Evolutionary conservation across 306 rosid species (phyloP).

Genomic region (Argentina anserina): DNA sequence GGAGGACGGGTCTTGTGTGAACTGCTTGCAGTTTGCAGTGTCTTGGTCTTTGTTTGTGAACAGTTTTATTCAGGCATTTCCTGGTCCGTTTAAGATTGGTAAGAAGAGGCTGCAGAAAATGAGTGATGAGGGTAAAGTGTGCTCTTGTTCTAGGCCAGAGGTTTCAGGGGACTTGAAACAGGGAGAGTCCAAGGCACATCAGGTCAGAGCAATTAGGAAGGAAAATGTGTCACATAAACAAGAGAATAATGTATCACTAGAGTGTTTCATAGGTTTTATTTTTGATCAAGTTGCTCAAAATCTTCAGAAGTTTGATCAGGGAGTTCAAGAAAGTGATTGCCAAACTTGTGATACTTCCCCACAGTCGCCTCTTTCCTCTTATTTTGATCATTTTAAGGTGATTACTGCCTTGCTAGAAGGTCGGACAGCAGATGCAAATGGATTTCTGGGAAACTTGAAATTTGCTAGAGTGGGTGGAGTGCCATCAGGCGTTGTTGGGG

Average conservation of each 20-base stretch:
- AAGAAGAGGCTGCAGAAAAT: slow-evolving; percentile 64
- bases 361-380: slow-evolving; percentile 24
- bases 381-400: slow-evolving; percentile 52
- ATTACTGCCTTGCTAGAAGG: slow-evolving; percentile 60
- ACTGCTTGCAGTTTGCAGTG: slow-evolving; percentile 79
- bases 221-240: slow-evolving; percentile 42
- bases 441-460: slow-evolving; percentile 79
- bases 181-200: slow-evolving; percentile 43
- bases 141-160: slow-evolving; percentile 48
- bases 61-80: slow-evolving; percentile 74
- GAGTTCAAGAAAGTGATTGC: slow-evolving; percentile 31
- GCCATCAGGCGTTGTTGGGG: slow-evolving; percentile 67
- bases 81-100: slow-evolving; percentile 67
- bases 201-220: slow-evolving; percentile 23
- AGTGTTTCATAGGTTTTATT: slow-evolving; percentile 68
- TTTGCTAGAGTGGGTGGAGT: slow-evolving; percentile 93
- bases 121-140: slow-evolving; percentile 44
- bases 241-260: slow-evolving; percentile 54
- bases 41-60: slow-evolving; percentile 72
- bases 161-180: slow-evolving; percentile 53
- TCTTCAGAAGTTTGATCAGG: slow-evolving; percentile 58
- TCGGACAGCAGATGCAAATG: slow-evolving; percentile 61
- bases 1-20: slow-evolving; percentile 61
- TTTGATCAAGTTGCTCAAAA: slow-evolving; percentile 64
- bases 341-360: slow-evolving; percentile 30